These are phyloP conservation scores for Ceratobasidium sp. DNA, from an alignment of 1,284 basidiomycete species.

Conservation along the genomic window DNA sequence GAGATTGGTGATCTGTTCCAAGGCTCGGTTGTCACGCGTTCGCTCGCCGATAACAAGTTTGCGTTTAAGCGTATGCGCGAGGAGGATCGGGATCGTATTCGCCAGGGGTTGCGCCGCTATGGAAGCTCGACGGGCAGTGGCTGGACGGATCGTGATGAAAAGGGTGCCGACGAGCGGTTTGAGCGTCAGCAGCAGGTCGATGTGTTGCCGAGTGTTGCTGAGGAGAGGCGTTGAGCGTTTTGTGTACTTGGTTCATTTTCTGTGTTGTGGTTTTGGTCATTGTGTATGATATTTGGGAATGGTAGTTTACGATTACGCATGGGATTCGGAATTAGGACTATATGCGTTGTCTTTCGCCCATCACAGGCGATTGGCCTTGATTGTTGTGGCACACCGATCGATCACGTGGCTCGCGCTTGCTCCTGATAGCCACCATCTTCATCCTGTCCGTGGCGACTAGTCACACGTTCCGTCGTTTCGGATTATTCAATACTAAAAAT, in stretches of 20 bases:
- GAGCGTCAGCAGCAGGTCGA: constrained; percentile 23
- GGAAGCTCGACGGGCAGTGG: constrained; percentile 19
- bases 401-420: too few species aligned
- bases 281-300: constrained; percentile 13
- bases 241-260: neutral
- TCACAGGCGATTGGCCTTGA: too few species aligned
- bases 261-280: neutral
- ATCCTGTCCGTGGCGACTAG: too few species aligned
- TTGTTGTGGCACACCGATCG: too few species aligned
- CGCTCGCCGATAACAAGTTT: constrained; percentile 45
- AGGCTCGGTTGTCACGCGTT: constrained; percentile 46
- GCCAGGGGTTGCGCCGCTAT: constrained; percentile 27
- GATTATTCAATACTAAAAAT: neutral
- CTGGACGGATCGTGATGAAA: constrained; percentile 27
- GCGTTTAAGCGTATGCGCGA: constrained; percentile 42
- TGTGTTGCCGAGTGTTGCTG: constrained; percentile 23
- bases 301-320: neutral
- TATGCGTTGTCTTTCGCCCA: too few species aligned
- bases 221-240: constrained; percentile 33
- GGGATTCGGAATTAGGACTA: too few species aligned
- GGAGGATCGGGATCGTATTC: constrained; percentile 35
- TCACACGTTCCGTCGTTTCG: too few species aligned
- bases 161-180: constrained; percentile 24
- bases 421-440: too few species aligned
- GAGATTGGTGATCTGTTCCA: constrained; percentile 46